phyloP scores from a whole-genome alignment of 768 basidiomycete genomes.

The Russula sp. region DNA sequence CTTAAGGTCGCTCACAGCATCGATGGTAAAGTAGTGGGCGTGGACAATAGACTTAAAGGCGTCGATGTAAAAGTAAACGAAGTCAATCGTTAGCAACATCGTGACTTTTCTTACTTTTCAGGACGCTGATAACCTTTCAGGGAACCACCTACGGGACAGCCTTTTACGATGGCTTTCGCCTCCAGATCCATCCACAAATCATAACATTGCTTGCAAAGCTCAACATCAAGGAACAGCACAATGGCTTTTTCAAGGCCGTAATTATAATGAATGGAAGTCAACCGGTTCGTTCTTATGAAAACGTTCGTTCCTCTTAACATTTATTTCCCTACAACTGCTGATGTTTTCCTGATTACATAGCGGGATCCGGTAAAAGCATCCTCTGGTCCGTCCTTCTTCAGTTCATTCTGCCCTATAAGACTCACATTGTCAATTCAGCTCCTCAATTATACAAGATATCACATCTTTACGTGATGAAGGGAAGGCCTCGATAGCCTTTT shows the following conservation, averaged over 20 bases:
- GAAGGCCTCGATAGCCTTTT: no score
- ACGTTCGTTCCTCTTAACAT: background rate
- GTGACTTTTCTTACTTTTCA: no score
- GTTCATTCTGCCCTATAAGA: background rate
- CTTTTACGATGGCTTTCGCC: constrained; percentile 30
- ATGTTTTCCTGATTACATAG: background rate
- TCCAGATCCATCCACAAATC: background rate
- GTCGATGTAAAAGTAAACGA: background rate
- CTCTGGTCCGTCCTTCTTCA: background rate
- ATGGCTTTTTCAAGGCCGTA: background rate
- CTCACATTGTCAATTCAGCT: no score
- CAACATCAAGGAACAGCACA: background rate
- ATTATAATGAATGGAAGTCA: background rate
- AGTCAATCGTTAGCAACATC: background rate
- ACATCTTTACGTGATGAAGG: no score
- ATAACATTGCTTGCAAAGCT: background rate
- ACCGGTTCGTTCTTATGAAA: background rate
- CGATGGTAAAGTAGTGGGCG: no score
- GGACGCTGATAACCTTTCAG: background rate
- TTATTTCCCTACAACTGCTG: background rate
- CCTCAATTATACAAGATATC: no score
- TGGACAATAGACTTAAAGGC: no score
- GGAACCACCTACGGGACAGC: background rate
- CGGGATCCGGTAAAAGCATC: no score
- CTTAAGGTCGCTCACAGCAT: background rate